Evolutionary conservation across 2,329 filamentous ascomycete species (phyloP).

Genomic region (Xylaria sp.): DNA sequence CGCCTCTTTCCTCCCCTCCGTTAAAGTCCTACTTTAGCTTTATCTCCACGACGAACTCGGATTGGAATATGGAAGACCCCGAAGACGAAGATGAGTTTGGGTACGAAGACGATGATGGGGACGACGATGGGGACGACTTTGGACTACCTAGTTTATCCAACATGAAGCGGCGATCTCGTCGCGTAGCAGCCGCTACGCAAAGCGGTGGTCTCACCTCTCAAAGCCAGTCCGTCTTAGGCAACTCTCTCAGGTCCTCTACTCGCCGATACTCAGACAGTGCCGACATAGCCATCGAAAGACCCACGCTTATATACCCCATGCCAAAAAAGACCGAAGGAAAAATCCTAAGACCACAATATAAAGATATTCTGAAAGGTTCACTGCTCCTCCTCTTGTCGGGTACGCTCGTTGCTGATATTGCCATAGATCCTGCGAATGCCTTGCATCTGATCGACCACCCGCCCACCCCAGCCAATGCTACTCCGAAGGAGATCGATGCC

Average conservation of each 20-base stretch:
- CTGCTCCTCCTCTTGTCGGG: not conserved
- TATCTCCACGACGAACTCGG: slow-evolving; percentile 79
- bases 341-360: slow-evolving; percentile 95
- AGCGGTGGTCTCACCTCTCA: slow-evolving; percentile 39
- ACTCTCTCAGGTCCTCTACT: slow-evolving; percentile 47
- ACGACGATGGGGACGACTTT: slow-evolving; percentile 95
- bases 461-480: slow-evolving; percentile 72
- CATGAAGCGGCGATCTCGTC: slow-evolving; percentile 76
- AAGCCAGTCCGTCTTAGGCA: slow-evolving; percentile 45
- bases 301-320: slow-evolving; percentile 80
- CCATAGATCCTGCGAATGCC: slow-evolving; percentile 81
- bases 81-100: slow-evolving; percentile 76
- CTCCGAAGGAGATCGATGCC: slow-evolving; percentile 82
- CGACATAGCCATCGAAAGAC: slow-evolving; percentile 91
- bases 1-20: slow-evolving; percentile 64
- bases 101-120: slow-evolving; percentile 86
- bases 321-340: slow-evolving; percentile 92
- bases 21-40: slow-evolving; percentile 81
- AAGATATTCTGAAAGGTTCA: slow-evolving; percentile 82
- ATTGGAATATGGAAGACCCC: slow-evolving; percentile 71
- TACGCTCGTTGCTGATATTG: not conserved
- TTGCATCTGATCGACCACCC: slow-evolving; percentile 93
- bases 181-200: slow-evolving; percentile 55
- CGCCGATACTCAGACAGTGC: slow-evolving; percentile 81
- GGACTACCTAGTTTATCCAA: slow-evolving; percentile 90